These are phyloP conservation scores for Pholiota adiposa DNA, from an alignment of 1,284 basidiomycete species.

Conservation along the genomic window DNA sequence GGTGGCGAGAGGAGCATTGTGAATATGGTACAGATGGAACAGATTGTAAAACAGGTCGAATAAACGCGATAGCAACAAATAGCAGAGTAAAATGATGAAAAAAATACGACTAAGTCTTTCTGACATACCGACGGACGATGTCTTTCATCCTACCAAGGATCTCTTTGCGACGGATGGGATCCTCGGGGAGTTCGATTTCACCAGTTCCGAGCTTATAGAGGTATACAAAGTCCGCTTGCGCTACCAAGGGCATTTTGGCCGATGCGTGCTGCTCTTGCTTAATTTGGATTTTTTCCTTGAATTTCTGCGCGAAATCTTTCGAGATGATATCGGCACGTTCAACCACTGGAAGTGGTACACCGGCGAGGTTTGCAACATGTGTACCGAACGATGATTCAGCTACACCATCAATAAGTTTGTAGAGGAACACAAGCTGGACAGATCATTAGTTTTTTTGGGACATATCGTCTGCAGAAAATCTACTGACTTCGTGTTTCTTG, in stretches of 20 bases:
- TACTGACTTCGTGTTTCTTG: constrained; percentile 76
- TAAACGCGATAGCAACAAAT: constrained; percentile 5
- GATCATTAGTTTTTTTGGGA: neutral
- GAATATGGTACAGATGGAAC: constrained; percentile 5
- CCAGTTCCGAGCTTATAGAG: constrained; percentile 64
- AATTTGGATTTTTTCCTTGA: constrained; percentile 75
- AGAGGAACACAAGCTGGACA: constrained; percentile 84
- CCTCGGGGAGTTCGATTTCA: constrained; percentile 50
- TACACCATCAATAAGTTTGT: constrained; percentile 89
- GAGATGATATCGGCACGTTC: constrained; percentile 88
- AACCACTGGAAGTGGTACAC: constrained; percentile 82
- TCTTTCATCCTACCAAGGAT: constrained; percentile 59
- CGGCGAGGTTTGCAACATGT: constrained; percentile 87
- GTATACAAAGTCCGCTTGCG: constrained; percentile 89
- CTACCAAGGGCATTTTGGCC: constrained; percentile 70
- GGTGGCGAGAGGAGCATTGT: neutral
- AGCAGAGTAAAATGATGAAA: neutral
- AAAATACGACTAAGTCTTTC: neutral
- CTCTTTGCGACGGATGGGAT: constrained; percentile 54
- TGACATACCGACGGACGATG: constrained; percentile 32
- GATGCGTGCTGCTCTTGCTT: constrained; percentile 61
- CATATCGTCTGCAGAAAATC: neutral
- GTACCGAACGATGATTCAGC: constrained; percentile 94
- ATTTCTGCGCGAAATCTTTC: constrained; percentile 84
- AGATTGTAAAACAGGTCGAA: neutral